Evolutionary conservation across 208 protist species (phyloP), one percentile per base, ranked within the genome.

Genomic region (Blastocrithidia nonstop): DNA sequence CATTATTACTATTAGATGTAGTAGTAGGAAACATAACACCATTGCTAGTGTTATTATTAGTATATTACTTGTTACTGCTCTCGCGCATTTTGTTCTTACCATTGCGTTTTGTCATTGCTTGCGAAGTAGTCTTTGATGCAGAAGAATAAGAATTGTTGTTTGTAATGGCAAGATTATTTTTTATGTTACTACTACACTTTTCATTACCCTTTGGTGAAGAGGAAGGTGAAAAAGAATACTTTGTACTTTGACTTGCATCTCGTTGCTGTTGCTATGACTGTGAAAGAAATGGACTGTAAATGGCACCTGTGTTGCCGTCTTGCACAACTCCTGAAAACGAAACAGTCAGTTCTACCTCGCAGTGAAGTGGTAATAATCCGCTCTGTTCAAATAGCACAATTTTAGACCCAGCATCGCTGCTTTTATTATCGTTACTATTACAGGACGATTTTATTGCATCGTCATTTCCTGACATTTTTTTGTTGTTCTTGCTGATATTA

Each of bases 311-410:
- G 27, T 73, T 64, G 17, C 50, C 52, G 0, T 29, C 25, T 48
- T 88, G 77, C 2, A 88, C 39, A n/a, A 31, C 47, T 22, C 65
- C 77, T 2, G 45, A 57, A 45, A 88, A 88, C 8, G 35, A 38
- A 6, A 80, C 42, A 11, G 32, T 47, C 2, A 88, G 55, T 21
- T 66, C 61, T 31, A 88, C 77, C 32, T 66, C 66, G 6, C 46
- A 49, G 31, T 57, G 54, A 0, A 43, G 19, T 0, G 72, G 42
- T 32, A 82, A n/a, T n/a, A n/a, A n/a, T n/a, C n/a, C n/a, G n/a
- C n/a, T 50, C 1, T 49, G 56, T 19, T 80, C 66, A 38, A 88
- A 83, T 16, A 53, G 28, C 5, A 88, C 61, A 17, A 66, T 43
- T 44, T 80, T 82, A 2, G 72, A 72, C 11, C 72, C 77, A 23